Evolutionary conservation across 192 early-diverging fungal genomes (phyloP).

Genomic region (Pilobolus umbonatus): DNA sequence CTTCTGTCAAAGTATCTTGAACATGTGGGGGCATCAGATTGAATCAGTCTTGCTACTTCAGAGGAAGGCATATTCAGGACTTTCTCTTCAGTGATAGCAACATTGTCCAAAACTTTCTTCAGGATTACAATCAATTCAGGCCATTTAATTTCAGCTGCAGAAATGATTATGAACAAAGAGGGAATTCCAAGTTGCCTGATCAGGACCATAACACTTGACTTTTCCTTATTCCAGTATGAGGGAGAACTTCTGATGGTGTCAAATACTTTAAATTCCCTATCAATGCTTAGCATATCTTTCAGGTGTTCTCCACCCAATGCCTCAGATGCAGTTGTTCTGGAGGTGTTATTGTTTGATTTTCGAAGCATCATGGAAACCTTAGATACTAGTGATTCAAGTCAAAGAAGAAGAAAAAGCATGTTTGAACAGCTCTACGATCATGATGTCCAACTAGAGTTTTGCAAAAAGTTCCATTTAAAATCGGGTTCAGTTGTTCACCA

Average conservation of each 20-base stretch:
- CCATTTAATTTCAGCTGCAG: background rate
- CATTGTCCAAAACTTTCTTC: background rate
- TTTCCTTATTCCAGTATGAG: background rate
- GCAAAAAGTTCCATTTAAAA: background rate
- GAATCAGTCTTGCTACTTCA: background rate
- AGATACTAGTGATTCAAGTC: background rate
- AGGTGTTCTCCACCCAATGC: background rate
- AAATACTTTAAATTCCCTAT: background rate
- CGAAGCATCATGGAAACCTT: background rate
- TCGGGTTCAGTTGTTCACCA: background rate
- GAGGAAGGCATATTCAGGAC: background rate
- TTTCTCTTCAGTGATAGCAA: background rate
- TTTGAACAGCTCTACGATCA: background rate
- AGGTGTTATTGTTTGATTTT: background rate
- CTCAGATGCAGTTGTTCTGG: background rate
- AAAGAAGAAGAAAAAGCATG: background rate
- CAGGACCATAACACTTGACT: background rate
- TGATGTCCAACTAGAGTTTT: background rate
- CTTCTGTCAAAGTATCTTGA: background rate
- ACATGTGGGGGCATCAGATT: background rate
- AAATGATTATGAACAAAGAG: background rate
- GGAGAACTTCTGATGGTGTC: background rate
- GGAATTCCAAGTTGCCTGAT: background rate
- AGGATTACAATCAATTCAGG: background rate
- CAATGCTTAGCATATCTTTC: background rate